Base-by-base conservation (phyloP, 768 basidiomycete genomes). In the Paxillus rubicundulus region DNA sequence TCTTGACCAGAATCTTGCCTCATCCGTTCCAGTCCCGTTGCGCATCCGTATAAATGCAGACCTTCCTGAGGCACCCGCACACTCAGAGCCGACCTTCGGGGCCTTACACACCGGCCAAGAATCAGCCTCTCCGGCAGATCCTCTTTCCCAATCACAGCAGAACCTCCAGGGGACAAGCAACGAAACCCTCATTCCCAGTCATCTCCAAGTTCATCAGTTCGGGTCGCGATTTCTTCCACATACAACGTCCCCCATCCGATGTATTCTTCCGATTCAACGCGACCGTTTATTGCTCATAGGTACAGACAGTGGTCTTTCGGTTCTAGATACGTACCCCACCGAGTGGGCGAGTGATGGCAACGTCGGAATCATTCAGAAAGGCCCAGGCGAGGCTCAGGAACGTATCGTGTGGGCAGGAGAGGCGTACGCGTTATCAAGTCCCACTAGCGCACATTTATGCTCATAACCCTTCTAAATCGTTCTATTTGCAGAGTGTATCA, bases 151-250 rank as follows among this genome's bases (percentile, higher is more conserved):
- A 13, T 51, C 74, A 7, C 70, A 72, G 5, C 64, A 70, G 32
- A 72, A 55, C 42, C 71, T 40, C 71, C 66, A 64, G 27, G 58
- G 59, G 70, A 45, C 68, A 74, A 34, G 79, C 77, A 40, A 77
- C 75, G 65, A 80, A 83, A 61, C 70, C 58, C 18, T 73, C 82
- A n/a, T 65, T 67, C 87, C 89, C 0, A 83, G 79, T 2, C 87
- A 84, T 60, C 70, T 91, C 18, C 79, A 78, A 55, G 67, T 92
- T 45, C 85, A 85, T 60, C 81, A 88, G 38, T 92, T 93, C 64
- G 91, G 91, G 18, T 92, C 90, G 17, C 80, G 90, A 14, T 93
- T 93, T 65, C 74, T 93, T 32, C 90, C 91, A 10, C 91, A 93
- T 61, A 72, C 89, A 14, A 86, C 81, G 2, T 76, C 80, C 1